Evolutionary conservation across 805 yeast species (phyloP), one percentile per base, ranked within the genome.

Genomic region (Saturnispora silvae): DNA sequence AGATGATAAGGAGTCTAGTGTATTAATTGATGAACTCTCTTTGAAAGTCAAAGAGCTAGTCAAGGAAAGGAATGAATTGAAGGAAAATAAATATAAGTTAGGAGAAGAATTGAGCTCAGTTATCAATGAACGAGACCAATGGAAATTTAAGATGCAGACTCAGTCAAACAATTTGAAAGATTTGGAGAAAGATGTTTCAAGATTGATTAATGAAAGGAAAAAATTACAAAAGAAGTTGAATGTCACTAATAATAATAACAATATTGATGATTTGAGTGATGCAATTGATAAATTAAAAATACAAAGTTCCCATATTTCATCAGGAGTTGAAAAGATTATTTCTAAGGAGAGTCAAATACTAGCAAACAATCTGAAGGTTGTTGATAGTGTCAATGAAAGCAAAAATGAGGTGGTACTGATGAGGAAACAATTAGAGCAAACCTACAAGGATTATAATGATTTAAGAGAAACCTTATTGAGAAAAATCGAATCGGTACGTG

Each of bases 391-490:
- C 22, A 40, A 42, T 22, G 41, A 38, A 9, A 40, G 24, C 11
- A 31, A 17, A 9, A 11, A 23, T 14, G 34, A 24, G 8, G 33
- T 16, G 18, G 19, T 26, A 11, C 24, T 25, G 20, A 20, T 36
- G 33, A 31, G 23, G 10, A 8, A 13, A 4, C 30, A 36, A 20
- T 28, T 36, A n/a, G 25, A 36, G 20, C 16, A 25, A 20, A 30
- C 34, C 20, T 36, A 36, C 18, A 37, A 40, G 23, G 62, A 57
- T 13, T 54, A 53, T 43, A 54, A 60, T 42, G 37, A 27, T 11
- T 53, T 57, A 57, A 59, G 57, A 40, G 51, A 52, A 29, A 62
- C 60, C 29, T 38, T 60, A 20, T 23, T 55, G 11, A 40, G 38
- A 26, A 53, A 47, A 45, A 30, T 40, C 45, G 28, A 50, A 41